Evolutionary conservation across 1,139 yeast species (phyloP), one percentile per base, ranked within the genome.

Genomic region (Pichia sp.): DNA sequence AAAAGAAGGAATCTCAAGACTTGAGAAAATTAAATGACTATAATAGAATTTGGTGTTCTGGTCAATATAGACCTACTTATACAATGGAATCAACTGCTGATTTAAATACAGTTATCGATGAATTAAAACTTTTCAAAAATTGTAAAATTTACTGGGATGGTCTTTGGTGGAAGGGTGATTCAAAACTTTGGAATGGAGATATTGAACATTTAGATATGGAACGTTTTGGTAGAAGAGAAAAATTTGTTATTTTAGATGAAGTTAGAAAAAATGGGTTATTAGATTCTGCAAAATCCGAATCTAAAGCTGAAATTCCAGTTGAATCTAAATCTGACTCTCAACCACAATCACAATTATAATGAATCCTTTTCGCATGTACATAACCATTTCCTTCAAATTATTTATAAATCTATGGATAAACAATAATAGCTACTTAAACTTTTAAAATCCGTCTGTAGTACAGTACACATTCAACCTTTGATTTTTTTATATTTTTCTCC

Each of bases 1-100:
- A 77, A 59, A 74, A 74, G 52, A 73, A 80, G 53, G 83, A 81
- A 62, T 89, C 95, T 41, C 77, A 81, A 63, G 72, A 74, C 45
- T 72, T 86, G 77, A 78, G 97, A 62, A 83, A 80, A 64, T 81
- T 86, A 66, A 81, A 87, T 65, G 80, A 76, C 44, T 88, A 83
- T 52, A 95, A 95, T 1, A 84, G 87, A 68, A 81, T 83, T 49
- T 90, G 97, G 96, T 81, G 74, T 65, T 79, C 86, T 52, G 93
- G 89, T 47, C 95, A 87, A 69, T 91, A 77, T 72, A 80, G 97
- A 65, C 98, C 98, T 31, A 84, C 95, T 0, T 87, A 84, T 69
- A 75, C 95, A 13, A 96, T 89, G 68, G 98, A 91, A 68, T 88
- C 97, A 0, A 90, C 89, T 28, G 90, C 96, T 1, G 98, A 91